Base-by-base conservation (phyloP, 805 yeast genomes). In the Candida saitoana region DNA sequence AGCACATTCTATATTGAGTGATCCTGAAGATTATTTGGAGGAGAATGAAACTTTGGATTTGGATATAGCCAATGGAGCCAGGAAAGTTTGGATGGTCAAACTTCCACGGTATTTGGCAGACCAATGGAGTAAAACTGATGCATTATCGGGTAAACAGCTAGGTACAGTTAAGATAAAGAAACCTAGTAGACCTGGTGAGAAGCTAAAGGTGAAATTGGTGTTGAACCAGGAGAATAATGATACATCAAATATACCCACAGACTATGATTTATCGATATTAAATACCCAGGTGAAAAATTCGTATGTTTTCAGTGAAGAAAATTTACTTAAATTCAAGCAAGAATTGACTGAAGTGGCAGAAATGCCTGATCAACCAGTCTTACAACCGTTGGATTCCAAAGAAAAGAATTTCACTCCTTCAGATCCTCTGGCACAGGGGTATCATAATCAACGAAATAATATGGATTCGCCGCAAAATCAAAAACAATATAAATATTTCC, bases 71-170 rank as follows among this genome's bases (percentile, higher is more conserved):
- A 67, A 71, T 22, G 78, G 82, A 12, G 71, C 65, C 37, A 82
- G 84, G 54, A 88, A 88, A 51, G 82, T 93, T 33, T 93, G 98
- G 99, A 70, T 93, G 17, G 96, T 93, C 18, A 79, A 93, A 52
- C 67, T 93, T 55, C 98, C 99, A 1, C 80, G 87, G 56, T 88
- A 88, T 55, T 67, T 93, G 46, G 84, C 95, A 22, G 87, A 83
- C 32, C 73, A 77, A 49, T 88, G 97, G 96, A 74, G 83, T 47
- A 73, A 48, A 19, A 44, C 77, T 40, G 78, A 72, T 18, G 66
- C 68, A 34, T 63, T 84, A 38, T 74, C 78, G 40, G 96, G 96
- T 5, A 81, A 83, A 54, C 82, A 82, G 45, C 65, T 93, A 48
- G 95, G 96, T 5, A 81, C 79, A 51, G 86, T 93, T 29, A 79